phyloP scores from a whole-genome alignment of 73 alveolate genomes.

The Paraurostyla sp. region DNA sequence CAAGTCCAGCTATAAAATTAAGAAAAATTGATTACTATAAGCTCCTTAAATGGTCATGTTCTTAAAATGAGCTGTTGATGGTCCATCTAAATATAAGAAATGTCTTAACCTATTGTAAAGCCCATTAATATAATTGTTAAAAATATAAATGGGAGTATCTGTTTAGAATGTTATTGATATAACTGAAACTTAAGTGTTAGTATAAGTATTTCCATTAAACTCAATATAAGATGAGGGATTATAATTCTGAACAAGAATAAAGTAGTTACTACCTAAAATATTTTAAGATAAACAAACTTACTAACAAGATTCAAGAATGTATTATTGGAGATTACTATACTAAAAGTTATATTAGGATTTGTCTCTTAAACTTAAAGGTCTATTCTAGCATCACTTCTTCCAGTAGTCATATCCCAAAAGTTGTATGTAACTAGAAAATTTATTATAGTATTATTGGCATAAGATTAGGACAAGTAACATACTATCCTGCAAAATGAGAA shows the following conservation, averaged over 20 bases:
- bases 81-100: slow-evolving; percentile 48
- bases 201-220: background rate
- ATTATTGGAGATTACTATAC: background rate
- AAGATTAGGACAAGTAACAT: slow-evolving; percentile 26
- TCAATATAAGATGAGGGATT: slow-evolving; percentile 25
- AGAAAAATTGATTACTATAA: background rate
- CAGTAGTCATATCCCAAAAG: slow-evolving; percentile 19
- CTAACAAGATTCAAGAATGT: slow-evolving; percentile 9
- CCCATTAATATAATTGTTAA: background rate
- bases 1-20: slow-evolving; percentile 43
- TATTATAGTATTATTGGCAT: background rate
- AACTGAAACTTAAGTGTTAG: background rate
- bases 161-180: slow-evolving; percentile 32
- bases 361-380: slow-evolving; percentile 38
- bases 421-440: slow-evolving; percentile 12
- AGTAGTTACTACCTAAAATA: slow-evolving; percentile 24
- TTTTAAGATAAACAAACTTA: no score
- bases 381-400: slow-evolving; percentile 37
- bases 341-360: slow-evolving; percentile 16
- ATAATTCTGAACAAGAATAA: slow-evolving; percentile 6
- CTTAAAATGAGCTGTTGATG: background rate
- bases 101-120: slow-evolving; percentile 50
- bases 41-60: slow-evolving; percentile 21
- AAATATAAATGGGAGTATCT: slow-evolving; percentile 31
- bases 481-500: slow-evolving; percentile 39